phyloP scores from a whole-genome alignment of 495 filamentous ascomycete species.

The Clavariopsis aquatica region DNA sequence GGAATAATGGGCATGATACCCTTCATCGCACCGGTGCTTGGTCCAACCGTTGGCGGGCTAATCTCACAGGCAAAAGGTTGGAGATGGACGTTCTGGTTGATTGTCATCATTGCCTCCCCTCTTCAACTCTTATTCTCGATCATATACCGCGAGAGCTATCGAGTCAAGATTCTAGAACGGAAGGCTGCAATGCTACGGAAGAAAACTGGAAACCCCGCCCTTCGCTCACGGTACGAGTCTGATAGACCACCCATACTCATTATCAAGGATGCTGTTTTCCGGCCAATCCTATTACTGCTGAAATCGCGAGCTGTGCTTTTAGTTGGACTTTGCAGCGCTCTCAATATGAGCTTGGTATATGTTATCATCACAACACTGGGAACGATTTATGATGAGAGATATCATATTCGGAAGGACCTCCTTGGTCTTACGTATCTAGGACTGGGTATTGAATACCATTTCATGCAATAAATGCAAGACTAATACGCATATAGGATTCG shows the following conservation, averaged over 20 bases:
- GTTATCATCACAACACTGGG: constrained; percentile 49
- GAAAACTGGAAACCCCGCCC: constrained; percentile 41
- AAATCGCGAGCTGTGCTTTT: constrained; percentile 28
- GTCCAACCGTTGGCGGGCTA: constrained; percentile 59
- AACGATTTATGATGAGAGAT: constrained; percentile 42
- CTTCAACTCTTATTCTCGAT: constrained; percentile 36
- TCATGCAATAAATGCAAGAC: background rate
- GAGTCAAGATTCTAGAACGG: constrained; percentile 36
- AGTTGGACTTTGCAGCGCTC: constrained; percentile 12
- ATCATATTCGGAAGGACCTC: constrained; percentile 40
- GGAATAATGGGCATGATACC: constrained; percentile 53
- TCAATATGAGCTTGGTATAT: constrained; percentile 34
- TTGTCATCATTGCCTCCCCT: constrained; percentile 43
- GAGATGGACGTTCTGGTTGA: constrained; percentile 65
- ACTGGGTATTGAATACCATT: constrained; percentile 28
- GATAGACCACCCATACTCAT: constrained; percentile 29
- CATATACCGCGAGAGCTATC: constrained; percentile 44
- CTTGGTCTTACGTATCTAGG: constrained; percentile 47
- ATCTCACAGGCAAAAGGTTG: constrained; percentile 58
- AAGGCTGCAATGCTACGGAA: constrained; percentile 41
- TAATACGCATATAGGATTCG: constrained; percentile 29
- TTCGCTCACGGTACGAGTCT: constrained; percentile 38
- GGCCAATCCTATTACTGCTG: constrained; percentile 42
- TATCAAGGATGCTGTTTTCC: constrained; percentile 30
- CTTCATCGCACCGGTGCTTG: constrained; percentile 55